Conservation (phyloP, 768 basidiomycete species). For the Pleurotus djamor region DNA sequence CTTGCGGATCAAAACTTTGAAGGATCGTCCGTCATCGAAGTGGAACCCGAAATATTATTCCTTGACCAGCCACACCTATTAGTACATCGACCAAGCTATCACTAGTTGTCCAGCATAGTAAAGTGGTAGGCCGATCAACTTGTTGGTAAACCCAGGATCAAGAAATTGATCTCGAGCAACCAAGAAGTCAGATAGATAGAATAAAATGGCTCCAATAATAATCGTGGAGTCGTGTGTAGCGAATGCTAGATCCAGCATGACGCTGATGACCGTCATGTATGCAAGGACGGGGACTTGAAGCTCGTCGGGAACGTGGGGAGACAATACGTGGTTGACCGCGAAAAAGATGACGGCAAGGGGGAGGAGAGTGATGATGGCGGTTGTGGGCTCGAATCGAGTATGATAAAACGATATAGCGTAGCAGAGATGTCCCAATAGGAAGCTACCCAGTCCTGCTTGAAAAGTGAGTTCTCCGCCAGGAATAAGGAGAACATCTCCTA, state of each 20-base stretch:
- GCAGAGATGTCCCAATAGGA: constrained; percentile 3
- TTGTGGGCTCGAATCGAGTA: not conserved
- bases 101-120: constrained; percentile 5
- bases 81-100: constrained; percentile 2
- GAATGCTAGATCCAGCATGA: constrained; percentile 3
- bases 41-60: too few relatives aligned
- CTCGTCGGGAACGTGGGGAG: not conserved
- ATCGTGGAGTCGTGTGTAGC: constrained; percentile 1
- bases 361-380: not conserved
- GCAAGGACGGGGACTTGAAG: constrained; percentile 2
- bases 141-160: constrained; percentile 3
- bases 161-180: constrained; percentile 6
- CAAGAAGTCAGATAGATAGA: constrained; percentile 4
- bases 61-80: not conserved
- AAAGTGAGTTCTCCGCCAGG: not conserved
- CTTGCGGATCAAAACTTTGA: too few relatives aligned
- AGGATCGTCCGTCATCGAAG: too few relatives aligned
- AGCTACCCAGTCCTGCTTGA: constrained; percentile 1
- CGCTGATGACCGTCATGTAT: constrained; percentile 5
- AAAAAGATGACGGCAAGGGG: constrained; percentile 4
- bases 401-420: constrained; percentile 4
- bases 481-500: constrained; percentile 6
- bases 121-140: constrained; percentile 3
- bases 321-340: constrained; percentile 3
- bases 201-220: constrained; percentile 1